Percentiles rank a stretch among this genome's conserved stretches.
Evolutionary conservation across 1,284 basidiomycete genomes (phyloP).

Genomic region (Coniferiporia sulphurascens): DNA sequence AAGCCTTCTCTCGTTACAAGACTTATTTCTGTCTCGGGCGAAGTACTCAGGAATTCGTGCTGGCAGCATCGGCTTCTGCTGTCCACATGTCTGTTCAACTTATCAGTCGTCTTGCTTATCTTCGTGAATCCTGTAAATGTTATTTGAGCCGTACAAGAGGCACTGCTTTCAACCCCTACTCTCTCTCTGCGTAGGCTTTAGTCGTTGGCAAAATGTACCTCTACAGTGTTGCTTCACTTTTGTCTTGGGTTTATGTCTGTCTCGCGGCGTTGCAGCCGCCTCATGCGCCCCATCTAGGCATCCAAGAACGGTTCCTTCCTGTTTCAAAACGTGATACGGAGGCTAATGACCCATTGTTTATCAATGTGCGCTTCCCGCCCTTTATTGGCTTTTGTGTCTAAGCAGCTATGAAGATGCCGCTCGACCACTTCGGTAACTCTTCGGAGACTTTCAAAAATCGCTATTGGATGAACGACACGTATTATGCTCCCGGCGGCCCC

Average conservation of each 20-base stretch:
- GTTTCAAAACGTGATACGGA: constrained; percentile 5
- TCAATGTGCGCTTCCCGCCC: constrained; percentile 23
- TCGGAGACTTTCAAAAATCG: constrained; percentile 39
- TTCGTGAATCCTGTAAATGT: not conserved
- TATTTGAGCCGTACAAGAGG: not conserved
- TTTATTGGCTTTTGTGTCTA: not conserved
- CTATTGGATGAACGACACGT: constrained; percentile 51
- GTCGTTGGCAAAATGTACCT: not conserved
- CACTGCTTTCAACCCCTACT: not conserved
- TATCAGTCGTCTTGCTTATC: not conserved
- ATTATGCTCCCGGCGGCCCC: constrained; percentile 48
- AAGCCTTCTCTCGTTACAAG: not conserved
- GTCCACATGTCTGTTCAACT: not conserved
- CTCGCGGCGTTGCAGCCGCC: not conserved
- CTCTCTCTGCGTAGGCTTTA: not conserved
- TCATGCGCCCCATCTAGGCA: not conserved
- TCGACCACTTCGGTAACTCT: constrained; percentile 38
- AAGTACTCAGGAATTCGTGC: not conserved
- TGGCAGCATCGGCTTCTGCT: not conserved
- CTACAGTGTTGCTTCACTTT: not conserved
- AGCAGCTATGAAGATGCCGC: constrained; percentile 30
- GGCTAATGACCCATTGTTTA: constrained; percentile 25
- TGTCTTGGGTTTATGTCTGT: not conserved
- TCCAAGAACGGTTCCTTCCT: constrained; percentile 12
- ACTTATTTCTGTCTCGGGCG: not conserved